Base-by-base conservation (phyloP, 2,329 filamentous ascomycete genomes). In the Lasiodiplodia gonubiensis region DNA sequence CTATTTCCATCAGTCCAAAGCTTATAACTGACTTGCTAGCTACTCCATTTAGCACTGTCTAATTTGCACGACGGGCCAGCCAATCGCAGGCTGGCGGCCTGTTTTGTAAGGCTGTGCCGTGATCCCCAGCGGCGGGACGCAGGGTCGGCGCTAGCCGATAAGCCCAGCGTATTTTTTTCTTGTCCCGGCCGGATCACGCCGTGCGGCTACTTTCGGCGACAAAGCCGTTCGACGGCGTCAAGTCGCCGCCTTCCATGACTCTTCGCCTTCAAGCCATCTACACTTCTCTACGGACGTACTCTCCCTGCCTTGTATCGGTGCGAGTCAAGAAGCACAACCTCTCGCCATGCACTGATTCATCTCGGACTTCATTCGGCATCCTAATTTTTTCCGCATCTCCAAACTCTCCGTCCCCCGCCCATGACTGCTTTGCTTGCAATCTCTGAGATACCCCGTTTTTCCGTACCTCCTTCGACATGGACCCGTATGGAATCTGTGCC, bases 391-490 rank as follows among this genome's bases (percentile, higher is more conserved):
- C 49, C 8, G 7, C 16, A 25, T 49, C 37, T 33, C 55, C 25
- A n/a, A 12, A 12, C 16, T 27, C 25, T 25, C 57, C 57, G 57
- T 18, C 25, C 21, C 25, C 21, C 30, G 14, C 59, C 59, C 46
- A 63, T 51, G 18, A 35, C 27, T 33, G 18, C 33, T 49, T 23
- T 48, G 42, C 12, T 11, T 16, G 27, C 18, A 23, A n/a, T 55
- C n/a, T 23, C 59, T 49, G 35, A 33, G 39, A 61, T 61, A 33
- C 39, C 39, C 42, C 23, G 16, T n/a, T 7, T 42, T 35, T 51
- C 18, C 59, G 7, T 49, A 33, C 39, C 51, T 12, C 51, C 51
- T 48, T 48, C 64, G 53, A 66, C 64, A 59, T 66, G 64, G 64
- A 55, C 39, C 53, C 33, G 8, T 30, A 51, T 39, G 64, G 35